Evolutionary conservation across 2,329 filamentous ascomycete species (phyloP).

Genomic region (Cercospora sp.): DNA sequence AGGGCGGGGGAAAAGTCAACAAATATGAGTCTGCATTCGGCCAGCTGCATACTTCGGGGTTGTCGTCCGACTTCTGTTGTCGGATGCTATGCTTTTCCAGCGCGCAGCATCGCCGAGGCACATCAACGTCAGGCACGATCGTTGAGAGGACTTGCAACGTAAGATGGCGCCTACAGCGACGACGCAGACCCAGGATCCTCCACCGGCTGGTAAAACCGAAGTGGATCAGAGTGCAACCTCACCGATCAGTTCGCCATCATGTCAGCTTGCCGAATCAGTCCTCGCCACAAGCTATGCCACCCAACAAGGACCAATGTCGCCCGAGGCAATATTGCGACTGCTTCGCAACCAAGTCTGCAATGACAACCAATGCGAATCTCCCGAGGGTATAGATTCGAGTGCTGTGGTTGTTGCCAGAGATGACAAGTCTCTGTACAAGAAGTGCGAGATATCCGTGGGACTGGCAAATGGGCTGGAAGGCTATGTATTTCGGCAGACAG

Average conservation of each 20-base stretch:
- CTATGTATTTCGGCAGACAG: conserved; percentile 18
- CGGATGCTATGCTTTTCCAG: background rate
- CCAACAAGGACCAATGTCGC: conserved; percentile 16
- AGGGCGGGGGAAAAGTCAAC: background rate
- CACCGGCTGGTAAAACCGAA: background rate
- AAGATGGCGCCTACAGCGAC: conserved; percentile 5
- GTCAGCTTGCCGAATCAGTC: conserved; percentile 13
- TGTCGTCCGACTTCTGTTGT: background rate
- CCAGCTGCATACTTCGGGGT: background rate
- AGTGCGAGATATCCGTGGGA: conserved; percentile 21
- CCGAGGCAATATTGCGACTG: conserved; percentile 12
- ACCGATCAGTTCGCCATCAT: conserved; percentile 11
- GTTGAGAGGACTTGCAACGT: background rate
- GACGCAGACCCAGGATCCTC: background rate
- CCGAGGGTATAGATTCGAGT: conserved; percentile 9
- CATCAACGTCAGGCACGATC: background rate
- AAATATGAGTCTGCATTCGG: conserved; percentile 7
- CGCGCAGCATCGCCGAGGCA: background rate
- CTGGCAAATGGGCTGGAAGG: conserved; percentile 18
- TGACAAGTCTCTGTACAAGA: conserved; percentile 15
- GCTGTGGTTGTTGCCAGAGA: conserved; percentile 20
- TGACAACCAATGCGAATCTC: conserved; percentile 12
- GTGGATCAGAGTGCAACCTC: background rate
- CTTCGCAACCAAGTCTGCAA: conserved; percentile 21
- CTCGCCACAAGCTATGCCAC: conserved; percentile 19